Conservation (phyloP, 1,284 basidiomycete species). For the Gomphus bonarii region DNA sequence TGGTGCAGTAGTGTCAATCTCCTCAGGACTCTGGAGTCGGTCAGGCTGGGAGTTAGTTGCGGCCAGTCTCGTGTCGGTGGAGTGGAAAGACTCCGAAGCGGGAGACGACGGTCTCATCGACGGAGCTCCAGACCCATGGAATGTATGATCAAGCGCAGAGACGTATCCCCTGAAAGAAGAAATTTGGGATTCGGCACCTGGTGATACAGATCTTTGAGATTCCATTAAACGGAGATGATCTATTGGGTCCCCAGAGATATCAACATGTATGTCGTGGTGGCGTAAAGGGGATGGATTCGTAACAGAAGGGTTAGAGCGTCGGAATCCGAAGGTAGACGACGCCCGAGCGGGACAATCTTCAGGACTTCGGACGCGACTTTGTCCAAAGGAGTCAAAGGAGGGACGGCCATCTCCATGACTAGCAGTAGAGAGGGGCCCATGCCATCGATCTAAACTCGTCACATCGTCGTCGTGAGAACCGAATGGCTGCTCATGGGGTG, state of each 20-base stretch:
- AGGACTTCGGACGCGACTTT: slow-evolving; percentile 5
- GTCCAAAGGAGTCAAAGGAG: slow-evolving; percentile 9
- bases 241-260: slow-evolving; percentile 8
- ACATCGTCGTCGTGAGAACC: slow-evolving; percentile 1
- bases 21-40: slow-evolving; percentile 18
- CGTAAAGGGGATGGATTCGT: background rate
- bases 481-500: background rate
- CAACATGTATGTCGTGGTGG: slow-evolving; percentile 6
- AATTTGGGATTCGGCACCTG: background rate
- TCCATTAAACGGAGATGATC: slow-evolving; percentile 7
- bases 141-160: slow-evolving; percentile 1
- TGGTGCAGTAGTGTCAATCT: slow-evolving; percentile 39
- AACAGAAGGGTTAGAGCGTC: slow-evolving; percentile 1
- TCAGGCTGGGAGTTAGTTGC: slow-evolving; percentile 12
- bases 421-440: background rate
- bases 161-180: slow-evolving; percentile 5
- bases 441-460: slow-evolving; percentile 6
- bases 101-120: slow-evolving; percentile 14
- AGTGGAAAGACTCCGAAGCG: slow-evolving; percentile 8
- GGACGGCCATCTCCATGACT: slow-evolving; percentile 3
- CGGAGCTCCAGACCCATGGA: background rate
- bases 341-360: slow-evolving; percentile 4
- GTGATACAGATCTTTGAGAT: background rate
- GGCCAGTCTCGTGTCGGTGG: slow-evolving; percentile 14
- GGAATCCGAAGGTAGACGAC: slow-evolving; percentile 9